Base-by-base conservation (phyloP, 148 eudicot species). In the Vaccinium darrowii region DNA sequence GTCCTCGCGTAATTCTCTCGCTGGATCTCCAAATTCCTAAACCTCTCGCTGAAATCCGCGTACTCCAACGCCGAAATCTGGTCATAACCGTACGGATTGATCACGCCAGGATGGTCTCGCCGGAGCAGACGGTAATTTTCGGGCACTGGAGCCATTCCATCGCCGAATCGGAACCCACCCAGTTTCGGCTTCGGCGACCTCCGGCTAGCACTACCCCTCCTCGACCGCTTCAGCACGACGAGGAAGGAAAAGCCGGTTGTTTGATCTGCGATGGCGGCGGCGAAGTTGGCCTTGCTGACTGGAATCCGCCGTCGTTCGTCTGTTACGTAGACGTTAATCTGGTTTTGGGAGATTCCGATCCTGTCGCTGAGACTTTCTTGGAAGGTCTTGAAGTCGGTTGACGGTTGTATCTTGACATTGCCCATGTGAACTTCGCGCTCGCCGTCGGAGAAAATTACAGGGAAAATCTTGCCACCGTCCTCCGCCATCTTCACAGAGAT, bases 291-390 rank as follows among this genome's bases (percentile, higher is more conserved):
- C 84, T 90, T 92, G 25, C 83, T 94, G 16, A 93, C 87, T 0
- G 95, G 93, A 51, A 89, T 84, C 25, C 89, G 90, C 39, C 92
- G 89, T n/a, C 89, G 89, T 15, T 91, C 91, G 58, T 92, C 92
- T 82, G 92, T 86, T 82, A 69, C 19, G 39, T 93, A 94, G 49
- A 88, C 92, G 6, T 95, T 91, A 86, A 95, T 91, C 54, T 94
- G 94, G 75, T 92, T 94, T 0, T 93, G 95, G 0, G 98, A 95
- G 51, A 93, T 89, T 0, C 95, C 92, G 87, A 95, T 91, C 87
- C 78, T 87, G 3, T 85, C 79, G 78, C 92, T 86, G 30, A 95
- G 65, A 6, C 88, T 78, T 2, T 87, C 73, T 84, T 91, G 95
- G 67, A 95, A 94, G 3, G 69, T 16, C 86, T 94, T 92, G 93